Evolutionary conservation across 495 filamentous ascomycete species (phyloP), one percentile per base, ranked within the genome.

Genomic region (Sabuloglossum arenarium): DNA sequence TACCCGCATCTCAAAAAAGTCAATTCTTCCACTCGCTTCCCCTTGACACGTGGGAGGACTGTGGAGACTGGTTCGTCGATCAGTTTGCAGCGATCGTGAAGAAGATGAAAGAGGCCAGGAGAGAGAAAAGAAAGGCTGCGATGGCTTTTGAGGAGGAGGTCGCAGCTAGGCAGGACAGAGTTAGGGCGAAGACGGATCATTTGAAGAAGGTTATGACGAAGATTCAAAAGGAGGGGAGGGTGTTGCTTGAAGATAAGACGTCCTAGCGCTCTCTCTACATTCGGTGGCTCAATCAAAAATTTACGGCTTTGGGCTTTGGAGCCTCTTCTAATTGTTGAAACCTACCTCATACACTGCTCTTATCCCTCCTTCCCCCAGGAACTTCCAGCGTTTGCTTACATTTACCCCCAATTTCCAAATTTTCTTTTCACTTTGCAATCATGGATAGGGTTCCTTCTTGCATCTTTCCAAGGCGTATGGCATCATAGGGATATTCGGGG

Each of bases 61-160:
- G 81, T 14, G 88, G 88, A 8, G 86, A 95, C 59, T 80, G 84
- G 72, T 78, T 95, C 42, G 68, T 90, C 14, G 77, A 79, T 3
- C 75, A 75, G 58, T 89, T 91, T 61, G 70, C 70, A 6, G 70
- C 73, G 8, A 65, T 88, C 19, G 70, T 88, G 59, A 63, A 69
- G 19, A 74, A 78, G 60, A 75, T 89, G 62, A 84, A 77, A 57
- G 70, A 77, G 0, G 71, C 80, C 29, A 71, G 87, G 47, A 72
- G 74, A 56, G 71, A 74, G 21, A 86, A 86, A 63, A 75, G 89
- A 37, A 71, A 73, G 52, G 68, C 83, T 6, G 76, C 80, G 6
- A 67, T 68, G 31, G 67, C 73, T 30, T 91, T 90, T 60, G 85
- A 93, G 67, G 72, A 73, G 0, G 81, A 93, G 67, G 67, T 82